Evolutionary conservation across 371 early-diverging fungal species (phyloP).

Genomic region (Mycotypha africana): DNA sequence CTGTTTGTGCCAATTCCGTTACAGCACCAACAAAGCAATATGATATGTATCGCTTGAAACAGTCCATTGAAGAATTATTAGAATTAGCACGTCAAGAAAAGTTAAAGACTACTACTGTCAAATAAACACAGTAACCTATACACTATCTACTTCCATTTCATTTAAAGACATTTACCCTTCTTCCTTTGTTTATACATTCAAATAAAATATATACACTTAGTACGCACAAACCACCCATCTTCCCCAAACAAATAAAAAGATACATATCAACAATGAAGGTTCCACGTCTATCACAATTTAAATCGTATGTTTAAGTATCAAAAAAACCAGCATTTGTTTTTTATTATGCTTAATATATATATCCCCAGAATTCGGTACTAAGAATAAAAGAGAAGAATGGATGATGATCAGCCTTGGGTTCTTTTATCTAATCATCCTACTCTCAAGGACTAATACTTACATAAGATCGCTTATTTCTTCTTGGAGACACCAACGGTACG

Average conservation of each 20-base stretch:
- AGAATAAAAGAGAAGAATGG: neutral
- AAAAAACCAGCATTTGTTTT: too few species aligned
- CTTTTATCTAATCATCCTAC: neutral
- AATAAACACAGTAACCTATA: too few species aligned
- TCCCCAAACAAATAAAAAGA: too few species aligned
- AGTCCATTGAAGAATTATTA: conserved; percentile 3
- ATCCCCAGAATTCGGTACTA: neutral
- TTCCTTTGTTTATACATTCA: too few species aligned
- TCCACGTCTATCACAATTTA: too few species aligned
- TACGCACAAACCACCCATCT: too few species aligned
- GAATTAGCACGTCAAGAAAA: neutral
- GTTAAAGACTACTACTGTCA: too few species aligned
- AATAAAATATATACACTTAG: too few species aligned
- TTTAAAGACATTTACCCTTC: neutral
- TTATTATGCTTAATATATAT: conserved; percentile 5
- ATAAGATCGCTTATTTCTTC: conserved; percentile 86
- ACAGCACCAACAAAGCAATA: conserved; percentile 16
- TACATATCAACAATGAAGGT: too few species aligned
- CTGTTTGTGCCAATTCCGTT: conserved; percentile 13
- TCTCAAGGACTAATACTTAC: conserved; percentile 1
- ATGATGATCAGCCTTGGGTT: neutral
- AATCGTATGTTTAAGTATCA: too few species aligned
- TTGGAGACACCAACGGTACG: conserved; percentile 97
- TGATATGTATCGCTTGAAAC: conserved; percentile 10
- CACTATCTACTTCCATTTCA: neutral